Base-by-base conservation (phyloP, 345 rosid genomes). In the Leavenworthia alabamica region DNA sequence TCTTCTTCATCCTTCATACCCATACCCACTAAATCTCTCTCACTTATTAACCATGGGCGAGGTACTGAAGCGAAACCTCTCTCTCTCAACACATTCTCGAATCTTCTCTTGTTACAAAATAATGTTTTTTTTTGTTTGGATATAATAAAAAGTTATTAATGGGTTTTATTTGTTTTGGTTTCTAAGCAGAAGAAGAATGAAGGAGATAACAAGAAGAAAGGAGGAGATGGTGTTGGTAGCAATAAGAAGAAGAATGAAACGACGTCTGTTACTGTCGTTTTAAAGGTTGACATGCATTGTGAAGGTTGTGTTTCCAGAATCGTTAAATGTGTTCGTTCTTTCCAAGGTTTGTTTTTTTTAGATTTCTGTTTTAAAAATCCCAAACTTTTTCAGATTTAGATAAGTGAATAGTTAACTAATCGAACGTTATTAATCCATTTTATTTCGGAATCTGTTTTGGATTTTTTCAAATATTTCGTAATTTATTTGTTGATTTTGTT, bases 221-320 rank as follows among this genome's bases (percentile, higher is more conserved):
- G 33, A 15, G 46, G 64, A 54, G 60, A 64, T 41, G 65, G 27
- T 19, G n/a, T n/a, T n/a, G 67, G 37, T 5, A 51, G 35, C 2
- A 50, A 29, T 11, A 62, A 65, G 65, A 58, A 73, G 52, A 73
- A 78, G 11, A 72, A 29, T 2, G 68, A 53, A 46, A 53, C 57
- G 50, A 2, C 68, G 14, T 23, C 79, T 0, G 2, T 53, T 6
- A 56, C 78, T 7, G 78, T 79, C 54, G 83, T 93, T 62, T 71
- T 93, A 66, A 93, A 84, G 63, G 49, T 83, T 0, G 90, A 89
- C 24, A 85, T 84, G 85, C 87, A 87, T 49, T 93, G 99, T 47
- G 95, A 78, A 4, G 97, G 99, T 1, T 93, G 99, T 28, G 84
- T 86, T 20, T 54, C 79, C 23, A 75, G 72, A 37, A 68, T 87